Base-by-base conservation (phyloP, 345 rosid species). In the Melastoma malabathricum region DNA sequence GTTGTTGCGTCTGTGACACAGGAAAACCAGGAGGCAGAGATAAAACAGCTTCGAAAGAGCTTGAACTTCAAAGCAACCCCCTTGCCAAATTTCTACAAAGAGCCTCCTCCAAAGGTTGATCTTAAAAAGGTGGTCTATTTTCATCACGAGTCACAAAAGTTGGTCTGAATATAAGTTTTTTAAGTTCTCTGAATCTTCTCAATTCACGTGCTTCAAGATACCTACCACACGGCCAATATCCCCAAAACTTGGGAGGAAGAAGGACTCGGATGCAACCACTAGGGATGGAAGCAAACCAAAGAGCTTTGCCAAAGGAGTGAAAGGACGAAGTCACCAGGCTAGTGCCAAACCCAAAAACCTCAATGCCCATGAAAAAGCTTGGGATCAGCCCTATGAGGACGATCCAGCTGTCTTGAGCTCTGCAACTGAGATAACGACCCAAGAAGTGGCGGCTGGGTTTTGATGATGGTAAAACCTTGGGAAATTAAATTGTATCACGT, bases 31-130 rank as follows among this genome's bases (percentile, higher is more conserved):
- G 95, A 84, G 63, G 90, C 94, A 55, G 97, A 92, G 72, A 76
- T 92, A 66, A 92, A 74, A 75, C 66, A 77, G 64, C 63, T 92
- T 59, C 84, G 98, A 69, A 92, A 84, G 75, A 92, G 83, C 68
- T 68, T 92, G 86, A 74, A 80, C n/a, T 92, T 92, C 70, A 92
- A 87, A 62, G 98, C 98, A 48, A 68, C 86, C 56, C 95, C 98
- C 1, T 82, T 92, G 98, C 98, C 98, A 3, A 77, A 58, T 64
- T 92, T 92, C 73, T 92, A 92, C 69, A 87, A 92, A 61, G 97
- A 92, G 68, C 97, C 98, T 61, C 94, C 95, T 19, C 81, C 81
- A 15, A 92, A 81, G 79, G 72, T 63, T 64, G 98, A 34, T 2
- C 41, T 34, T 12, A 8, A 34, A 8, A 34, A 34, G 41, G 41